These are phyloP conservation scores for Populus hybrid DNA, from an alignment of 441 rosid genomes.

Conservation along the genomic window DNA sequence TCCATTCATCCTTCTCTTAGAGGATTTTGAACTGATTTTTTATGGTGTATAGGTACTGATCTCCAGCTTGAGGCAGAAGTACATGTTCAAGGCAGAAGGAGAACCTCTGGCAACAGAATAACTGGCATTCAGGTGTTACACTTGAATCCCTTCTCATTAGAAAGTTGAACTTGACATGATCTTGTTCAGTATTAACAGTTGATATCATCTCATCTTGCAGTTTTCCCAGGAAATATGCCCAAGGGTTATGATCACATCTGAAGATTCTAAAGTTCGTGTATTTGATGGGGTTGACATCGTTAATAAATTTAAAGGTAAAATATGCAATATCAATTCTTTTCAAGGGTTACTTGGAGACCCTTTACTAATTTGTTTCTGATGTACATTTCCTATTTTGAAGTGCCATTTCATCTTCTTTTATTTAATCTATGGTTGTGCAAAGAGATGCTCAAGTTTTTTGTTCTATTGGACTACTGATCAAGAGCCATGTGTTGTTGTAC, in stretches of 20 bases:
- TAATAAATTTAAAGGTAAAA: constrained; percentile 67
- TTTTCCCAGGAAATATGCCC: constrained; percentile 46
- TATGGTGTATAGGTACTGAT: constrained; percentile 34
- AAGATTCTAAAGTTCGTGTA: constrained; percentile 67
- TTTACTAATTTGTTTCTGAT: background rate
- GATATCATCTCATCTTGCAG: constrained; percentile 34
- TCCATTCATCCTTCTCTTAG: background rate
- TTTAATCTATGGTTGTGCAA: background rate
- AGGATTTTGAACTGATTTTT: constrained; percentile 3
- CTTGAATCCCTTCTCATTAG: constrained; percentile 8
- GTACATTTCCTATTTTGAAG: background rate
- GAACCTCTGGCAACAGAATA: constrained; percentile 44
- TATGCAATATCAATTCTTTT: background rate
- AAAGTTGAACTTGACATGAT: background rate
- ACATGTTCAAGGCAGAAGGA: constrained; percentile 45
- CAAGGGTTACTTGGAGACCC: background rate
- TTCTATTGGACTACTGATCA: too few relatives aligned
- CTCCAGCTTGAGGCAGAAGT: constrained; percentile 48
- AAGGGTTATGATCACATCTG: constrained; percentile 66
- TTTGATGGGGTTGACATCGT: constrained; percentile 49
- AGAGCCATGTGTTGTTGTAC: too few relatives aligned
- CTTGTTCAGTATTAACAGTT: constrained; percentile 15
- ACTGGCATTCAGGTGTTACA: constrained; percentile 65
- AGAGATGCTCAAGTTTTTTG: background rate
- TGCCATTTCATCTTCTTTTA: background rate